A percentile compares a stretch with the other conserved stretches of the same genome.
These are phyloP conservation scores for Podospora appendiculata DNA, from an alignment of 495 filamentous ascomycete species.

Conservation along the genomic window DNA sequence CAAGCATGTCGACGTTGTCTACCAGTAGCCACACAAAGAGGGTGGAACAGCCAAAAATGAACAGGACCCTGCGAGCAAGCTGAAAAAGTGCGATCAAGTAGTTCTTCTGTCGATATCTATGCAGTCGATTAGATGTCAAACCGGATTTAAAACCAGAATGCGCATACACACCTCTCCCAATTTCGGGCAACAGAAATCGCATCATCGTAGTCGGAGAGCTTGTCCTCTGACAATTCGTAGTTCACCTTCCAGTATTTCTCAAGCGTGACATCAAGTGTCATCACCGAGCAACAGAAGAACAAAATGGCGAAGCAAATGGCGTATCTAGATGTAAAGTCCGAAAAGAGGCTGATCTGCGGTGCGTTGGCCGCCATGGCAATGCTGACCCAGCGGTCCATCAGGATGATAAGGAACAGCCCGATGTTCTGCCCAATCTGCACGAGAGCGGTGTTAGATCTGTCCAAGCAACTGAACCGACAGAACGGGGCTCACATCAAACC, in stretches of 20 bases:
- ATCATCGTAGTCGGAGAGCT: conserved; percentile 5
- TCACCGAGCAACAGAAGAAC: conserved; percentile 20
- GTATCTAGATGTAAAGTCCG: conserved; percentile 16
- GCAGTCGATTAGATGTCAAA: neutral
- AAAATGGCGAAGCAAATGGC: conserved; percentile 21
- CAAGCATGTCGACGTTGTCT: conserved; percentile 2
- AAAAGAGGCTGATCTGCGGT: conserved; percentile 8
- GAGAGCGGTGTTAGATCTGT: neutral
- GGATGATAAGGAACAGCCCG: conserved; percentile 20
- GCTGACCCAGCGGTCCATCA: conserved; percentile 25
- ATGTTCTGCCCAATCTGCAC: conserved; percentile 17
- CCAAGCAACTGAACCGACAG: neutral
- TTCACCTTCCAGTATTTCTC: conserved; percentile 14
- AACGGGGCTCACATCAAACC: conserved; percentile 8
- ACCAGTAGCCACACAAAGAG: conserved; percentile 17
- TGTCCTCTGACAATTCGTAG: conserved; percentile 14
- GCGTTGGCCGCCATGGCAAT: conserved; percentile 13
- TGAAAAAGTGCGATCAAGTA: conserved; percentile 6
- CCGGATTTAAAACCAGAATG: neutral
- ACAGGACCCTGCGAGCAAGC: conserved; percentile 6
- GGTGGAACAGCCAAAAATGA: conserved; percentile 12
- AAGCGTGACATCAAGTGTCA: conserved; percentile 15
- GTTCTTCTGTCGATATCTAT: conserved; percentile 2
- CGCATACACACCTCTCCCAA: conserved; percentile 12
- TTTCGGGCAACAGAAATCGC: neutral